phyloP scores from a whole-genome alignment of 1,284 basidiomycete species.

The Naganishia cerealis region DNA sequence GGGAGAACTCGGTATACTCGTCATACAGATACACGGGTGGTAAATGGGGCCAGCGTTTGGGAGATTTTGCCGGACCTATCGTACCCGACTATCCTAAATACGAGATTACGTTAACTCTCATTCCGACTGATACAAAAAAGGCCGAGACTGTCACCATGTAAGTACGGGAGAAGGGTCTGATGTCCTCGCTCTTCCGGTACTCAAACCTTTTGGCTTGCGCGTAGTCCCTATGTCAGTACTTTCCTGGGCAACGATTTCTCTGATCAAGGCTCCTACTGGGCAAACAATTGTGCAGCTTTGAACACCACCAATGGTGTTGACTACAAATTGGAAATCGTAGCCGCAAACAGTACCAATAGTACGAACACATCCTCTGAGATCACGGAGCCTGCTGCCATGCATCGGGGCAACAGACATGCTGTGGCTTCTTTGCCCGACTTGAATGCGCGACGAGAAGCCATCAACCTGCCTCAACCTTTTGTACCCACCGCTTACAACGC shows the following conservation, averaged over 20 bases:
- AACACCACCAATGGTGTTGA: constrained; percentile 62
- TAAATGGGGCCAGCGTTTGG: constrained; percentile 62
- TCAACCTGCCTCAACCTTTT: constrained; percentile 60
- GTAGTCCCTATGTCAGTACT: constrained; percentile 58
- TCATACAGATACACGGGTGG: constrained; percentile 60
- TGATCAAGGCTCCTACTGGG: constrained; percentile 62
- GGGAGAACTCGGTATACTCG: constrained; percentile 57
- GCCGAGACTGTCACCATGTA: constrained; percentile 27
- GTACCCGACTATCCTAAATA: constrained; percentile 58
- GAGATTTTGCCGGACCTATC: constrained; percentile 63
- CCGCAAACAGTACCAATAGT: constrained; percentile 33
- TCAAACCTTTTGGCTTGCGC: neutral
- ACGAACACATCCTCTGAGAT: constrained; percentile 28
- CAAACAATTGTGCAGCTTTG: constrained; percentile 62
- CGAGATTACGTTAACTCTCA: constrained; percentile 58
- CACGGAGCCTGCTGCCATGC: constrained; percentile 37
- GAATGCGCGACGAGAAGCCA: constrained; percentile 51
- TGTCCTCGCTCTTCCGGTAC: neutral
- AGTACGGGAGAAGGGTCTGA: neutral
- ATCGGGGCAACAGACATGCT: constrained; percentile 33
- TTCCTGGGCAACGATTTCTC: constrained; percentile 60
- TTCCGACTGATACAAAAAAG: constrained; percentile 24
- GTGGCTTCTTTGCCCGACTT: constrained; percentile 59
- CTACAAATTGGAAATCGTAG: constrained; percentile 43
- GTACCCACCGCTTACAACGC: constrained; percentile 57